Evolutionary conservation across 169 alveolate species (phyloP).

Genomic region (Cryptosporidium viatorum): DNA sequence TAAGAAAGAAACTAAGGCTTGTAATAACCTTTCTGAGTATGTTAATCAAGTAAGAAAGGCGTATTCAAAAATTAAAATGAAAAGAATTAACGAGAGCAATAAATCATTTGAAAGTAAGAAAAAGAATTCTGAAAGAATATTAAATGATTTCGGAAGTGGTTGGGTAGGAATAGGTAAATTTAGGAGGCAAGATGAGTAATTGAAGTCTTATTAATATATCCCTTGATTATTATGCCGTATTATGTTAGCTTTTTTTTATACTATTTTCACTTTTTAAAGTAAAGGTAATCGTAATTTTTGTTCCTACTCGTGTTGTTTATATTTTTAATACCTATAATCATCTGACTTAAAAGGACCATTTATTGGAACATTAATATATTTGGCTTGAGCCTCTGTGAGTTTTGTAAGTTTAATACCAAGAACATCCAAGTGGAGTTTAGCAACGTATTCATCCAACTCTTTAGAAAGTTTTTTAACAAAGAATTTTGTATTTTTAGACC

Average conservation of each 20-base stretch:
- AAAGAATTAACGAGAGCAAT: conserved; percentile 1
- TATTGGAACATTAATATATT: conserved; percentile 90
- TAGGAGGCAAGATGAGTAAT: conserved; percentile 15
- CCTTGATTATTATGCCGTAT: neutral
- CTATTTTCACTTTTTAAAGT: neutral
- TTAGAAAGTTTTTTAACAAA: conserved; percentile 94
- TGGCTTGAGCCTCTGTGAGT: conserved; percentile 93
- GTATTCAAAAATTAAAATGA: conserved; percentile 21
- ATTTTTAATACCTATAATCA: conserved; percentile 90
- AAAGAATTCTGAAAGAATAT: neutral
- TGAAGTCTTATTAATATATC: neutral
- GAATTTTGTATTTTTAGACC: conserved; percentile 78
- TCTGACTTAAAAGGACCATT: conserved; percentile 96
- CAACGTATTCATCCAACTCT: conserved; percentile 96
- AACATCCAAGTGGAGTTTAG: conserved; percentile 93
- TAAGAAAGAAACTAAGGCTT: conserved; percentile 23
- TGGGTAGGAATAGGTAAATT: conserved; percentile 75
- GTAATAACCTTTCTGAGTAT: conserved; percentile 26
- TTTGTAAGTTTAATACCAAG: conserved; percentile 94
- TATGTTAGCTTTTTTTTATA: neutral
- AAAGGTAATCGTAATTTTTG: conserved; percentile 24
- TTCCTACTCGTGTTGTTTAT: conserved; percentile 6
- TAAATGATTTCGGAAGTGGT: conserved; percentile 37
- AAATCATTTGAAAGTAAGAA: neutral
- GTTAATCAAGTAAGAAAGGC: conserved; percentile 50